Evolutionary conservation across 2,329 filamentous ascomycete genomes (phyloP), one percentile per base, ranked within the genome.

Genomic region (Paecilomyces sp.): DNA sequence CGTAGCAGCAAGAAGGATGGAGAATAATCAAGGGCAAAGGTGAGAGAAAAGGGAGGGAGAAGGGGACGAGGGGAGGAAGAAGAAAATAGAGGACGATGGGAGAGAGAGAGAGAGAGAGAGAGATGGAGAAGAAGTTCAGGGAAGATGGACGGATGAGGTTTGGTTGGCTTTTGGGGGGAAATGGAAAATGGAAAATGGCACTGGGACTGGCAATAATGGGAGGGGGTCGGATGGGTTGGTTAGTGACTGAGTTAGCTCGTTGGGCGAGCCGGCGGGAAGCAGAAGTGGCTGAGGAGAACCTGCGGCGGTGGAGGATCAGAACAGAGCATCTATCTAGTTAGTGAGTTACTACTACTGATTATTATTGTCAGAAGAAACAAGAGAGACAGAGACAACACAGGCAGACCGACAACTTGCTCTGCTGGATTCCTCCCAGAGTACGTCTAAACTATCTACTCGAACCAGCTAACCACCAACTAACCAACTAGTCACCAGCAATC

Each of bases 41-140:
- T 36, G 33, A 15, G 33, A 33, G 15, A 31, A 36, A 33, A 33
- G 31, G 31, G 31, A 12, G 54, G 34, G 54, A 24, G 22, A 1
- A 30, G 22, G 25, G 15, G 22, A 57, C 13, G 56, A 15, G 33
- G 24, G 13, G 28, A 11, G 22, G n/a, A 24, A 30, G 13, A 30
- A 53, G 51, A 30, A 30, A 30, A 53, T 12, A 53, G 51, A 30
- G 15, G 28, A n/a, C 18, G 28, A 36, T 55, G 28, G 41, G 13
- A n/a, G 36, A n/a, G 22, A 22, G 22, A 22, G 22, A 22, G 22
- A 22, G 22, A 22, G 22, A 22, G 22, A 41, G 36, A 33, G 31
- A 33, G 41, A 18, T 47, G 41, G 63, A 63, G 64, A 55, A 51
- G 24, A 22, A n/a, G 52, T 58, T 58, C 2, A 53, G 24, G 24